Evolutionary conservation across 2,329 filamentous ascomycete genomes (phyloP).

Genomic region (Fusarium foetens): DNA sequence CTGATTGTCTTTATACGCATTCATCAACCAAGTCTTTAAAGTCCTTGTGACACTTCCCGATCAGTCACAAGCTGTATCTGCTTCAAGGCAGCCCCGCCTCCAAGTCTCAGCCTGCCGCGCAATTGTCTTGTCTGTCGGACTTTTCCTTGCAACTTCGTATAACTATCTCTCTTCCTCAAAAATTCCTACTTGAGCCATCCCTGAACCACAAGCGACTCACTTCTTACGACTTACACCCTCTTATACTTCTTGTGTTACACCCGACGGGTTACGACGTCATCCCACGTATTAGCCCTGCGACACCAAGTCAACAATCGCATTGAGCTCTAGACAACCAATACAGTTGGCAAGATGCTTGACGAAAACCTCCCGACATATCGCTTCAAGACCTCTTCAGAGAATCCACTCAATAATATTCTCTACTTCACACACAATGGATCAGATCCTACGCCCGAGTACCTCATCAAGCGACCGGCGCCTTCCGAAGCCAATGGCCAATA

Average conservation of each 20-base stretch:
- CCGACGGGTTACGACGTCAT: constrained; percentile 22
- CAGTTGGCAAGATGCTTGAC: constrained; percentile 76
- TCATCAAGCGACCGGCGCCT: constrained; percentile 77
- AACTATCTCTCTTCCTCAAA: not conserved
- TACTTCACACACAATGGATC: constrained; percentile 78
- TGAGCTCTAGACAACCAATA: not conserved
- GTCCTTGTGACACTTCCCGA: constrained; percentile 15
- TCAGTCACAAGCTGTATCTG: constrained; percentile 19
- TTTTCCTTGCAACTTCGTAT: constrained; percentile 16
- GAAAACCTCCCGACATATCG: constrained; percentile 86
- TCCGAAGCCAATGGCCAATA: constrained; percentile 83
- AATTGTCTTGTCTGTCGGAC: constrained; percentile 18
- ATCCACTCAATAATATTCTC: constrained; percentile 65
- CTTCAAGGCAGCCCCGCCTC: constrained; percentile 18
- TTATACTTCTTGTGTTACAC: not conserved
- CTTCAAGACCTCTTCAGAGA: constrained; percentile 63
- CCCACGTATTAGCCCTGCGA: constrained; percentile 10
- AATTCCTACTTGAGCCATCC: not conserved
- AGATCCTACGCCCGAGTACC: constrained; percentile 82
- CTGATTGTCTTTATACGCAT: not conserved
- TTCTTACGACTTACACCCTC: not conserved
- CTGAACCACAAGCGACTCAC: not conserved
- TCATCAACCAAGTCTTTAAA: constrained; percentile 5
- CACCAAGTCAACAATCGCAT: constrained; percentile 11
- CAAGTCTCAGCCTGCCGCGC: constrained; percentile 32